Evolutionary conservation across 139 green algal genomes (phyloP), one percentile per base, ranked within the genome.

Genomic region (Trebouxia sp.): DNA sequence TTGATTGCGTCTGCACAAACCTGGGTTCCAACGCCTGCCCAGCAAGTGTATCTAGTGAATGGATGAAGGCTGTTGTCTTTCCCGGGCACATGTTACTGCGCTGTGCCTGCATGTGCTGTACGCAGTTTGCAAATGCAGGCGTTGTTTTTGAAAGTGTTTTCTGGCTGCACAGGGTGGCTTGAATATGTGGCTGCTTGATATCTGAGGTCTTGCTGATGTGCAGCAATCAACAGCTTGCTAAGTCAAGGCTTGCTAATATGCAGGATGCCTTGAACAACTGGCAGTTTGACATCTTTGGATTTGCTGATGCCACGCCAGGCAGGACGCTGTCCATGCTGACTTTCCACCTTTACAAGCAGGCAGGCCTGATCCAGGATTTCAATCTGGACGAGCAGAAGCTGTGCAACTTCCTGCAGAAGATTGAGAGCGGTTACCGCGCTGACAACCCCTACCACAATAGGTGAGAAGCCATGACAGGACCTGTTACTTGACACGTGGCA

Each of bases 241-340:
- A 53, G 47, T 14, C 20, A 17, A 17, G 20, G 15, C 47, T 53
- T 53, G 47, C 47, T 53, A 17, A n/a, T 53, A 17, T 17, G 32
- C 65, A 75, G 65, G 32, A 47, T 9, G 65, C 65, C 24, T 43
- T 14, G 12, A 43, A 4, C 32, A 75, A 37, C 65, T 75, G 65
- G 65, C 35, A 75, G 65, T 42, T 43, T 75, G 65, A 75, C 65
- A 47, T 75, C 65, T 75, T 75, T 75, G 65, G 30, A n/a, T 17
- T 75, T 7, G 65, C 65, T 35, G 30, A 80, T 28, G 48, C n/a
- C 45, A 80, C 75, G 10, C 43, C 37, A 45, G 48, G 48, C 5
- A 35, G 39, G 10, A 50, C 75, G 10, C 48, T 80, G 47, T 80
- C 75, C 22, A 28, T 58, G 10, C 75, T 80, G n/a, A 50, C 30